Conservation (phyloP, 2,329 filamentous ascomycete species). For the Ophiocordyceps australis region DNA sequence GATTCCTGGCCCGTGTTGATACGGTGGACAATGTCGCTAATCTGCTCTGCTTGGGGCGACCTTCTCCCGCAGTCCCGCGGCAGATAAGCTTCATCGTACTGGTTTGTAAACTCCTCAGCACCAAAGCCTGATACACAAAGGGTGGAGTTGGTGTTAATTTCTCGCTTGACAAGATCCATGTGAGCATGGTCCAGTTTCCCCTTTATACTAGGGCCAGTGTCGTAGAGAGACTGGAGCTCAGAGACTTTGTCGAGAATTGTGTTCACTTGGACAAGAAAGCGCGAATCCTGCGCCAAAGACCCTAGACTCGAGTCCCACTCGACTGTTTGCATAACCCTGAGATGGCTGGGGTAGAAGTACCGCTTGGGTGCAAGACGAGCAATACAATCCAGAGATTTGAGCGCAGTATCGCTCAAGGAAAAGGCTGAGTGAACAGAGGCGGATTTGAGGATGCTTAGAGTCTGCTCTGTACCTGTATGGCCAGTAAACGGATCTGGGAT, state of each 20-base stretch:
- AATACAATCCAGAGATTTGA: slow-evolving; percentile 1
- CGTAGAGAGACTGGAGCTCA: background rate
- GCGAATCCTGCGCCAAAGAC: slow-evolving; percentile 23
- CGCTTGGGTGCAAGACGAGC: slow-evolving; percentile 1
- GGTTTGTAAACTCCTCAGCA: slow-evolving; percentile 4
- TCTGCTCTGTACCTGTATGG: slow-evolving; percentile 34
- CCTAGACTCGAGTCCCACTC: slow-evolving; percentile 20
- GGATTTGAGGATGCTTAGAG: slow-evolving; percentile 26
- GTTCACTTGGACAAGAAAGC: slow-evolving; percentile 11
- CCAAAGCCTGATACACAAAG: slow-evolving; percentile 5
- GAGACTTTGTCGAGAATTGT: background rate
- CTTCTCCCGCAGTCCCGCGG: slow-evolving; percentile 2
- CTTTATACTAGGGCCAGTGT: no score
- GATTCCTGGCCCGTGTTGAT: background rate
- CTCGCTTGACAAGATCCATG: slow-evolving; percentile 3
- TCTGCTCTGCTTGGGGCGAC: background rate
- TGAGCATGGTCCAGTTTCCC: background rate
- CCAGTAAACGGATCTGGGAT: slow-evolving; percentile 28
- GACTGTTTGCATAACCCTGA: slow-evolving; percentile 25
- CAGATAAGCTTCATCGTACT: slow-evolving; percentile 3
- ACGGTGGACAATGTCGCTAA: background rate
- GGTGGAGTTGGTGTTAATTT: slow-evolving; percentile 3
- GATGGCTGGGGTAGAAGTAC: slow-evolving; percentile 22
- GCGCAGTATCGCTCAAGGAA: background rate
- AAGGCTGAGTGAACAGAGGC: slow-evolving; percentile 27